Evolutionary conservation across 2,329 filamentous ascomycete species (phyloP), one percentile per base, ranked within the genome.

Genomic region (Colletotrichum scovillei): DNA sequence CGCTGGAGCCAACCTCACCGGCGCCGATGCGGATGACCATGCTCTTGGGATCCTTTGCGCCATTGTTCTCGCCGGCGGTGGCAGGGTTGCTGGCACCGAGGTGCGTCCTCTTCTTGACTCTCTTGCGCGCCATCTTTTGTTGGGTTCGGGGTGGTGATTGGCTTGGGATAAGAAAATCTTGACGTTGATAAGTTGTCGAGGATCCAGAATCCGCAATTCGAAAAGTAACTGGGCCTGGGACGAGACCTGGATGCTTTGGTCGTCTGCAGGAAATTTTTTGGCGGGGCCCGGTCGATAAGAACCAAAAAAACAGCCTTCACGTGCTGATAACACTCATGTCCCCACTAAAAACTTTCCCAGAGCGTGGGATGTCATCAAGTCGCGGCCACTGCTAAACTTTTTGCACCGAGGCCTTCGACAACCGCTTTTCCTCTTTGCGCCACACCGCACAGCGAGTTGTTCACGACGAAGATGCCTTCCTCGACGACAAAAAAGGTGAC

Each of bases 1-100:
- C 90, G 82, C 94, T 97, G 73, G 94, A 91, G 71, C 97, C 97
- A 65, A 99, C 95, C 81, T 98, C 94, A 79, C 95, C 94, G 78
- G 95, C 96, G 78, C 97, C 97, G 79, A 98, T 95, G 77, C 97
- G 94, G 83, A 99, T 98, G 72, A 99, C 96, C 96, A 99, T 98
- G 82, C 93, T 97, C 88, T 98, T 98, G 42, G 97, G 97, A 64
- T 92, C 89, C 76, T 92, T 88, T 28, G 91, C 89, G 72, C 90
- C 89, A 67, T 72, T 66, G 82, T 92, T 91, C 70, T 90, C 88
- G 56, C 88, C 86, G 75, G 89, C 88, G 79, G 87, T 78, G 78
- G 86, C 78, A 65, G 89, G 89, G 77, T 90, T 90, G 74, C 87
- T 88, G 63, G 92, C 90, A 74, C 92, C 91, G 67, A 92, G 84